A percentile compares a stretch with the other conserved stretches of the same genome.
Evolutionary conservation across 2,329 filamentous ascomycete species (phyloP).

Genomic region (Fusarium chlamydosporum): DNA sequence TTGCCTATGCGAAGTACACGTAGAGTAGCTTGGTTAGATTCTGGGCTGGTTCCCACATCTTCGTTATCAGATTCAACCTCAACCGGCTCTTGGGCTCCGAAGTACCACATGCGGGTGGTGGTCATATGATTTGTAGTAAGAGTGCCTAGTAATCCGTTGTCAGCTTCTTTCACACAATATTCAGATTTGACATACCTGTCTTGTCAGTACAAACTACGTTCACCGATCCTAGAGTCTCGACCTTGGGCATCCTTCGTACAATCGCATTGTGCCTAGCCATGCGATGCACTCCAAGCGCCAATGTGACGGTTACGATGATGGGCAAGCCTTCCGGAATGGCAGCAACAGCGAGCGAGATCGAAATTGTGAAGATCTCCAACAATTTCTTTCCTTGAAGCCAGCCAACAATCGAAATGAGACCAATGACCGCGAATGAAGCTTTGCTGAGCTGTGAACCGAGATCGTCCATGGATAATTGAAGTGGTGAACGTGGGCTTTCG

Average conservation of each 20-base stretch:
- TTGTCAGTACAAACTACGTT: constrained; percentile 99
- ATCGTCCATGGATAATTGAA: constrained; percentile 98
- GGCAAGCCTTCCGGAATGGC: constrained; percentile 96
- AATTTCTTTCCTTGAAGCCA: constrained; percentile 90
- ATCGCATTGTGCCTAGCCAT: constrained; percentile 98
- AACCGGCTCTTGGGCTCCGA: constrained; percentile 72
- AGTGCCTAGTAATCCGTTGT: constrained; percentile 71
- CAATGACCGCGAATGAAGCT: constrained; percentile 95
- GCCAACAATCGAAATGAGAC: constrained; percentile 90
- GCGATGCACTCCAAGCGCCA: constrained; percentile 92
- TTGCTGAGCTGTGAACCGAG: constrained; percentile 96
- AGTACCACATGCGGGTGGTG: constrained; percentile 95
- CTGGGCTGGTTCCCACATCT: constrained; percentile 67
- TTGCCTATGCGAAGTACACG: constrained; percentile 93
- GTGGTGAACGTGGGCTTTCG: constrained; percentile 91
- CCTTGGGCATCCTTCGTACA: constrained; percentile 93
- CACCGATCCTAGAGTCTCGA: constrained; percentile 97
- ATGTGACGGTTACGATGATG: constrained; percentile 97
- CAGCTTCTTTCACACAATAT: constrained; percentile 22
- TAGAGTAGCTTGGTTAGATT: constrained; percentile 75
- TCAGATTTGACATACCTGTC: constrained; percentile 70
- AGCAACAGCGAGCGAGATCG: constrained; percentile 94
- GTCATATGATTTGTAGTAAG: constrained; percentile 99
- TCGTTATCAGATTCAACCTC: constrained; percentile 70
- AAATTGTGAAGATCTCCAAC: constrained; percentile 97